Percentiles rank a stretch among this genome's conserved stretches.
Evolutionary conservation across 2,329 filamentous ascomycete species (phyloP).

Genomic region (Cladophialophora exuberans): DNA sequence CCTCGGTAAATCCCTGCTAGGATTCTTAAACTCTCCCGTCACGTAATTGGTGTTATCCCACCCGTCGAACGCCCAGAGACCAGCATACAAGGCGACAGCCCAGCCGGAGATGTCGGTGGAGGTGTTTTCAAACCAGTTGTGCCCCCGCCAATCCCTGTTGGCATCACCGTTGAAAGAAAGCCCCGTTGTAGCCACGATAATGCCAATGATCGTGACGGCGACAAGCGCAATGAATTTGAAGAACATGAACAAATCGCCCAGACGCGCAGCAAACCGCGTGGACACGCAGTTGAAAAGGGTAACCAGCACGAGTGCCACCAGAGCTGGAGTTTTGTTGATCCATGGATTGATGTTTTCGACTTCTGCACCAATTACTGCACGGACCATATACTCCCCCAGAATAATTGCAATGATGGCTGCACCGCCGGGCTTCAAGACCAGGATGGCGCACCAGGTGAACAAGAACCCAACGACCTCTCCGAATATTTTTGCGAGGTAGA

Average conservation of each 20-base stretch:
- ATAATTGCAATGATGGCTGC: conserved; percentile 96
- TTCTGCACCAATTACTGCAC: conserved; percentile 84
- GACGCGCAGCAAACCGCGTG: conserved; percentile 80
- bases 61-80: conserved; percentile 96
- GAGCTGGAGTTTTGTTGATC: conserved; percentile 86
- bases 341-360: conserved; percentile 78
- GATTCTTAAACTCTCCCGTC: conserved; percentile 93
- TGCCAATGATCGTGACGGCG: conserved; percentile 82
- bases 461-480: conserved; percentile 90
- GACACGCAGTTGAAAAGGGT: conserved; percentile 89
- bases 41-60: conserved; percentile 99
- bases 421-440: conserved; percentile 90
- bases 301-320: conserved; percentile 74
- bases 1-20: conserved; percentile 82
- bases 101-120: conserved; percentile 78
- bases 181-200: conserved; percentile 86
- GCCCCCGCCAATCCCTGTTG: conserved; percentile 83
- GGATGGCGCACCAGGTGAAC: conserved; percentile 94
- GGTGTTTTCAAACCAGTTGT: conserved; percentile 86
- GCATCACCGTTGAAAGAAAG: conserved; percentile 75
- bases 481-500: conserved; percentile 95
- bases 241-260: conserved; percentile 94
- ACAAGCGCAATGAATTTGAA: conserved; percentile 91
- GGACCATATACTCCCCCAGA: conserved; percentile 95
- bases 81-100: conserved; percentile 93